phyloP scores from a whole-genome alignment of 805 yeast species.

The Saccharomyces kudriavzevii region DNA sequence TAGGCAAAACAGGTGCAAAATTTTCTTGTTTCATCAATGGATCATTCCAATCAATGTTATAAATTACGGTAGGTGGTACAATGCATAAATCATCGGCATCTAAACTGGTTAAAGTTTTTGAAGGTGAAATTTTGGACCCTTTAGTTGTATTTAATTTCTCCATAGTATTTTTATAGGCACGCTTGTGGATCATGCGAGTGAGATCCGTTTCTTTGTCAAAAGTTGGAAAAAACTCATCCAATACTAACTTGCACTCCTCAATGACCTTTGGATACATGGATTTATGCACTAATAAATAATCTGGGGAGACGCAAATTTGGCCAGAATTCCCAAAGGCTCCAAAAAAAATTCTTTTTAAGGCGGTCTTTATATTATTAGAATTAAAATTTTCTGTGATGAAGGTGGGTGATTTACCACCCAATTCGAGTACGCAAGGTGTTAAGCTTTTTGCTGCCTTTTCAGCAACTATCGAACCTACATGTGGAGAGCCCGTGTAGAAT shows the following conservation, averaged over 20 bases:
- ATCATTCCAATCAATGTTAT: constrained; percentile 57
- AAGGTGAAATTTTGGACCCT: constrained; percentile 33
- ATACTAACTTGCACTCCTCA: constrained; percentile 32
- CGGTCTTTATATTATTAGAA: constrained; percentile 36
- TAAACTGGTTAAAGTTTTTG: constrained; percentile 37
- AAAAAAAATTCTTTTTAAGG: constrained; percentile 63
- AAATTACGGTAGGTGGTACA: constrained; percentile 62
- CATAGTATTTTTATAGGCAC: constrained; percentile 42
- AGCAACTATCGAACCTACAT: constrained; percentile 71
- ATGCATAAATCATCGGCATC: constrained; percentile 39
- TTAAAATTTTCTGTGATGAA: constrained; percentile 49
- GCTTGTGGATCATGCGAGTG: constrained; percentile 54
- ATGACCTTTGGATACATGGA: constrained; percentile 47
- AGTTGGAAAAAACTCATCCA: constrained; percentile 39
- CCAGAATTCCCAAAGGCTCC: constrained; percentile 77
- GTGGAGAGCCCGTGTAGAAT: constrained; percentile 73
- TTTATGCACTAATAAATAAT: constrained; percentile 66
- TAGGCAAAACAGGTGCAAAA: constrained; percentile 82
- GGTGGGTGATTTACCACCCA: constrained; percentile 91
- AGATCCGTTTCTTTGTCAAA: constrained; percentile 34
- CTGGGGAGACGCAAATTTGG: constrained; percentile 87
- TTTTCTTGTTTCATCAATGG: constrained; percentile 65
- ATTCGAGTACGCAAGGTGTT: constrained; percentile 73
- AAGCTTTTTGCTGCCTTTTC: constrained; percentile 75
- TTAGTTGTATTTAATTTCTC: constrained; percentile 39